Conservation (phyloP, 2,329 filamentous ascomycete genomes). For the Aspergillus sp. region DNA sequence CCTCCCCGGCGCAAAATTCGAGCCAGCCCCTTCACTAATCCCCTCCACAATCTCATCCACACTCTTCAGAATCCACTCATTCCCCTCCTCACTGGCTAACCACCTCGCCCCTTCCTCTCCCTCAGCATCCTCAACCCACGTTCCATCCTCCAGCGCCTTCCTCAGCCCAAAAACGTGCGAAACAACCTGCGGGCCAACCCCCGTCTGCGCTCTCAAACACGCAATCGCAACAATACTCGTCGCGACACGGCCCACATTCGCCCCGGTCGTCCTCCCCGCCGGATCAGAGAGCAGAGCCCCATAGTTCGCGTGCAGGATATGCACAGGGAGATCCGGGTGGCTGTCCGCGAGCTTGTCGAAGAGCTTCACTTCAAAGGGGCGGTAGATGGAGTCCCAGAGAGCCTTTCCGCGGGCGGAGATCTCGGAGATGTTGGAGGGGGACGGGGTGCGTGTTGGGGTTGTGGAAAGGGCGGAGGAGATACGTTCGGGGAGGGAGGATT, state of each 20-base stretch:
- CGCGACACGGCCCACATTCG: conserved; percentile 68
- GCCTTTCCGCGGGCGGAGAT: conserved; percentile 63
- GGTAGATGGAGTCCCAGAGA: conserved; percentile 79
- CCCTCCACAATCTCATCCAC: conserved; percentile 64
- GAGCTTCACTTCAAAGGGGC: conserved; percentile 73
- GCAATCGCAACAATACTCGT: conserved; percentile 76
- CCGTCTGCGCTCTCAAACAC: conserved; percentile 77
- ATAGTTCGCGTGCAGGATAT: conserved; percentile 78
- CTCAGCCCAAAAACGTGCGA: conserved; percentile 80
- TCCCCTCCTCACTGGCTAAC: conserved; percentile 69
- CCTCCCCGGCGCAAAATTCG: conserved; percentile 60
- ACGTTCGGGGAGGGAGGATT: conserved; percentile 62
- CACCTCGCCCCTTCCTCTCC: conserved; percentile 61
- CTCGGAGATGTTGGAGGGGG: conserved; percentile 57
- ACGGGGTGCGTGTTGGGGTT: conserved; percentile 59
- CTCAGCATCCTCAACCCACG: conserved; percentile 55
- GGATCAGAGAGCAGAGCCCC: conserved; percentile 74
- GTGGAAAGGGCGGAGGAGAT: conserved; percentile 61
- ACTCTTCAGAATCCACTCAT: conserved; percentile 64
- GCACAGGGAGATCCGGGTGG: conserved; percentile 80
- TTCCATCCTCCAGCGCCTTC: conserved; percentile 74
- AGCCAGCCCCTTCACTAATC: conserved; percentile 53
- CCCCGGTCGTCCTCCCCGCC: conserved; percentile 48
- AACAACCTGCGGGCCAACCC: conserved; percentile 79
- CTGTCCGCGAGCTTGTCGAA: conserved; percentile 71